These are phyloP conservation scores for Calonectria naviculata DNA, from an alignment of 2,329 filamentous ascomycete genomes.

Conservation along the genomic window DNA sequence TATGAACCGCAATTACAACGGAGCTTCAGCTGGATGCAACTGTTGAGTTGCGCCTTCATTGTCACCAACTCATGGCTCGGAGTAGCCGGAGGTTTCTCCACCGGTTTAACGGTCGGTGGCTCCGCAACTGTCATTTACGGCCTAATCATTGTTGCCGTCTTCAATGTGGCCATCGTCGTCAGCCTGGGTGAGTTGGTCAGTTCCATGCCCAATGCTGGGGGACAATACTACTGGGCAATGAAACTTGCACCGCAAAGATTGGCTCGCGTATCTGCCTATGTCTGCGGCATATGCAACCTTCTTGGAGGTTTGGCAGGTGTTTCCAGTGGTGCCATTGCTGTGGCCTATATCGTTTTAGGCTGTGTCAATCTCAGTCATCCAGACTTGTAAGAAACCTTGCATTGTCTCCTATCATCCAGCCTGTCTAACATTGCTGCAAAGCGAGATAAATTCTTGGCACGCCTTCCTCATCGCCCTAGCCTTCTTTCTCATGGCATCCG, in stretches of 20 bases:
- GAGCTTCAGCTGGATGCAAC: neutral
- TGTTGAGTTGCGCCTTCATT: neutral
- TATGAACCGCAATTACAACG: neutral
- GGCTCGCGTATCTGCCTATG: neutral
- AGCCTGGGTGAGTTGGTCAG: neutral
- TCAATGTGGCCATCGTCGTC: neutral
- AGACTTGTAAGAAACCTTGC: neutral
- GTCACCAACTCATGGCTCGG: neutral
- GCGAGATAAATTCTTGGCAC: neutral
- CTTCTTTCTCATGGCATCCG: neutral
- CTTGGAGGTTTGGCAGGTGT: neutral
- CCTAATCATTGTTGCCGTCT: neutral
- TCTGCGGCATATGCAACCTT: neutral
- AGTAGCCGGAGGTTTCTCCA: neutral
- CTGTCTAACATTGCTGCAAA: neutral
- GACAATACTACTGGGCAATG: neutral
- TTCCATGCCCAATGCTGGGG: neutral
- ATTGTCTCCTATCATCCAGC: neutral
- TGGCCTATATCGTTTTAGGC: neutral
- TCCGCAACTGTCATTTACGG: neutral
- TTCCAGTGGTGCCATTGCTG: neutral
- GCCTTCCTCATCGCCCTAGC: neutral
- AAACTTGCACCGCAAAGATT: neutral
- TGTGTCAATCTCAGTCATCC: neutral
- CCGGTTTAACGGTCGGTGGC: neutral